phyloP scores from a whole-genome alignment of 2,329 filamentous ascomycete genomes.

The Helicocarpus griseus region DNA sequence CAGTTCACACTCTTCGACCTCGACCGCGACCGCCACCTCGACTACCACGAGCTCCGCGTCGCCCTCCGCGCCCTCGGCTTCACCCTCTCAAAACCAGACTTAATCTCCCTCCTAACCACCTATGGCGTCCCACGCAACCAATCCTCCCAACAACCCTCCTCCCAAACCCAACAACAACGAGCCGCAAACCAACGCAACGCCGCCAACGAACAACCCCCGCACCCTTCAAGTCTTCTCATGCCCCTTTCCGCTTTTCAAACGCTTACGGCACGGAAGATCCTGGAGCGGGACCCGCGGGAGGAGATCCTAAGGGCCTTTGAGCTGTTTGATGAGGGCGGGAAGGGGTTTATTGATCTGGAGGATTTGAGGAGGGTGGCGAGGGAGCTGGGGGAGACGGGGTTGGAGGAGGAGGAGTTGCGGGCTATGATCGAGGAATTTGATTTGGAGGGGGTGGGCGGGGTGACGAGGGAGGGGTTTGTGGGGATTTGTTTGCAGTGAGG shows the following conservation, averaged over 20 bases:
- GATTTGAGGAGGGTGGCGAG: conserved; percentile 80
- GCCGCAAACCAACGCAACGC: conserved; percentile 25
- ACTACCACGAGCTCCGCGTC: conserved; percentile 97
- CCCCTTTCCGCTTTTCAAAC: conserved; percentile 63
- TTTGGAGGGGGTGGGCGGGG: conserved; percentile 78
- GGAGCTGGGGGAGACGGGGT: conserved; percentile 75
- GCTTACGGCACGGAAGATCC: conserved; percentile 70
- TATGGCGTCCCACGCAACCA: conserved; percentile 56
- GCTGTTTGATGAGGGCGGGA: conserved; percentile 85
- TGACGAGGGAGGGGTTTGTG: conserved; percentile 55
- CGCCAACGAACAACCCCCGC: conserved; percentile 36
- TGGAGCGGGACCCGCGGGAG: conserved; percentile 74
- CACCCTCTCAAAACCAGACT: conserved; percentile 76
- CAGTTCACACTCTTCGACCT: conserved; percentile 94
- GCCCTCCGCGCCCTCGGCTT: conserved; percentile 93
- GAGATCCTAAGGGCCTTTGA: conserved; percentile 87
- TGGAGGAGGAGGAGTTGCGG: conserved; percentile 83
- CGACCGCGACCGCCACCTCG: conserved; percentile 85
- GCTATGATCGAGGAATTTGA: conserved; percentile 99
- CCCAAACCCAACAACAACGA: conserved; percentile 13
- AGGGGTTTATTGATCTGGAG: conserved; percentile 80
- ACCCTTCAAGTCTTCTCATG: conserved; percentile 59
- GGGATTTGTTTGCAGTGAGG: conserved; percentile 53
- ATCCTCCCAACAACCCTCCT: conserved; percentile 37
- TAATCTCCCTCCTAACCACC: conserved; percentile 69